Base-by-base conservation (phyloP, 1,139 yeast genomes). In the Meyerozyma athensensis region DNA sequence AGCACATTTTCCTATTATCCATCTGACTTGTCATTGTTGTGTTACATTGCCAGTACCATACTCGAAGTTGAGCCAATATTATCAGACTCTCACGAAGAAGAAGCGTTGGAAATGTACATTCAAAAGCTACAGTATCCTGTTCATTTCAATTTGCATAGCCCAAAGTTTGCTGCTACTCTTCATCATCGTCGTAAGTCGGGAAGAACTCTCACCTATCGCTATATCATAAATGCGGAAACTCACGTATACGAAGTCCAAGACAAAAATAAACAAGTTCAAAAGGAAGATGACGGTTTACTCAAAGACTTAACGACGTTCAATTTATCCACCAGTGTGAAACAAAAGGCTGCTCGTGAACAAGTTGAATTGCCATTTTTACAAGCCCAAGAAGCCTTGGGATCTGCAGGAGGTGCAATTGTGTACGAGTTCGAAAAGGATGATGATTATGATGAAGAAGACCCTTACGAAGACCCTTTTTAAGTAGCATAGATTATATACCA, bases 361-460 rank as follows among this genome's bases (percentile, higher is more conserved):
- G 96, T 92, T 3, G 95, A 85, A 35, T 66, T 92, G 44, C 98
- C 98, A 12, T 92, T 72, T 55, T 64, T 90, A 67, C 86, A 85
- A 50, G 97, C 97, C 0, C 97, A 90, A 56, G 69, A 74, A 36
- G 72, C 74, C 19, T 68, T 84, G 42, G 94, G 89, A 4, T 86
- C 92, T 20, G 53, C 62, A 17, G 95, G 96, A 28, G 77, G 77
- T 8, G 97, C 98, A 1, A 90, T 92, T 50, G 95, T 92, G 9
- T 92, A 90, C 54, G 94, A 90, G 54, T 90, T 80, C 54, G 95
- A 86, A 51, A 77, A 77, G 50, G 83, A 78, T 47, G 83, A 90
- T 56, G 97, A 90, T 56, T 90, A 89, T 49, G 97, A 92, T 54
- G 97, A 92, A 58, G 97, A 92, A 48, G 98, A 92, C 58, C 97